Evolutionary conservation across 371 early-diverging fungal species (phyloP), one percentile per base, ranked within the genome.

Genomic region (Mucor velutinosus): DNA sequence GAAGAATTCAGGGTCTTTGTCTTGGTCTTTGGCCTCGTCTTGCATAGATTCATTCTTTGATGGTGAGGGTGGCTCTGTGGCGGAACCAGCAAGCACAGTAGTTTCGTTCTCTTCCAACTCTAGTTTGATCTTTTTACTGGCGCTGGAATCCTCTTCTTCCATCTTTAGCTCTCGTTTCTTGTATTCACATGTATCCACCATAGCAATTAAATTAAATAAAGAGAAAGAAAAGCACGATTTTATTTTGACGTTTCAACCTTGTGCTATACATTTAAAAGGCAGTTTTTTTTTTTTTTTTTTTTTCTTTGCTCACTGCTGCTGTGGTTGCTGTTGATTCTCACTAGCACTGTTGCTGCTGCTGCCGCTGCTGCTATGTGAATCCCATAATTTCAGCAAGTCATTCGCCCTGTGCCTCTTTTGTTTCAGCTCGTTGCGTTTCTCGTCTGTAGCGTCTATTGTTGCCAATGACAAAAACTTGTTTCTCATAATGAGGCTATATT

Each of bases 1-100:
- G 47, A 65, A 78, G 21, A 67, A 60, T 25, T 39, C 33, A 0
- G 47, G 32, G n/a, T 61, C 47, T 0, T 53, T 39, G 14, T 37
- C 21, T 53, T 62, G 53, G 0, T 45, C 51, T 15, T n/a, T 11
- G 33, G 8, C 27, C 21, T 39, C 55, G 35, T 39, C 45, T 29
- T 14, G 6, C 10, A 49, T 1, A 25, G 21, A 23, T 14, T 10
- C 12, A 11, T 3, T 8, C 3, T 51, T 51, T 7, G 7, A 1
- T 14, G 25, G 23, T 51, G 14, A 25, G 11, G 37, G 5, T 14
- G 37, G 10, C 35, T 33, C 35, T 4, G 35, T 6, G 8, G 7
- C 10, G 35, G 35, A 33, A 8, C 7, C 37, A 37, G 37, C 37
- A 37, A 37, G 37, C 15, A 37, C 1, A 14, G 15, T 37, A 14